These are phyloP conservation scores for Sugiyamaella grinbergsii DNA, from an alignment of 1,139 yeast genomes.

Conservation along the genomic window DNA sequence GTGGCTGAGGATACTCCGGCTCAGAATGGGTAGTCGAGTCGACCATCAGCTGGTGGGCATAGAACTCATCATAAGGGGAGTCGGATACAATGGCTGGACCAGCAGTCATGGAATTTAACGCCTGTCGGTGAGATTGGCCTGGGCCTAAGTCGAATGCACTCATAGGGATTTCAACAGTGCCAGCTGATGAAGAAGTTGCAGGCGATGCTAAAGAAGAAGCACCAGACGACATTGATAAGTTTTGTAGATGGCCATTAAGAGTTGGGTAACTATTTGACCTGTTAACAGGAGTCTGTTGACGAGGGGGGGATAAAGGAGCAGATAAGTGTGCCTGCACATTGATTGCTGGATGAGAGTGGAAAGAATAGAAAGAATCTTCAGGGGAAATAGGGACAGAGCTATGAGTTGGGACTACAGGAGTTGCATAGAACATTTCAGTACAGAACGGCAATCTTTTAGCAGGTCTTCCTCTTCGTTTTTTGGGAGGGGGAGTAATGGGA, in stretches of 20 bases:
- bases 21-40: slow-evolving; percentile 1
- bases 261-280: slow-evolving; percentile 11
- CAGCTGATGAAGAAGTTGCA: slow-evolving; percentile 6
- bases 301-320: slow-evolving; percentile 1
- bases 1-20: not conserved
- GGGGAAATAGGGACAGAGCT: slow-evolving; percentile 17
- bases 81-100: slow-evolving; percentile 16
- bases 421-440: slow-evolving; percentile 32
- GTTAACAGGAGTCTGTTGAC: slow-evolving; percentile 12
- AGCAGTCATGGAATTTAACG: slow-evolving; percentile 8
- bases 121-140: not conserved
- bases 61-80: slow-evolving; percentile 7
- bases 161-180: slow-evolving; percentile 8
- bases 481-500: slow-evolving; percentile 22
- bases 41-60: slow-evolving; percentile 14
- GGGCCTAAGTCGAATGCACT: slow-evolving; percentile 12
- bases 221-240: slow-evolving; percentile 11
- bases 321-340: slow-evolving; percentile 19
- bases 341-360: slow-evolving; percentile 15
- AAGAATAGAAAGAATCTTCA: slow-evolving; percentile 14
- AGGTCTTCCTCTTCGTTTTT: slow-evolving; percentile 33
- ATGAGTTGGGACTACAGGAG: slow-evolving; percentile 25
- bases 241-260: slow-evolving; percentile 9
- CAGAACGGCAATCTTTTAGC: slow-evolving; percentile 35
- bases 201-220: slow-evolving; percentile 1